These are phyloP conservation scores for Apiospora marii DNA, from an alignment of 2,329 filamentous ascomycete species.

Conservation along the genomic window DNA sequence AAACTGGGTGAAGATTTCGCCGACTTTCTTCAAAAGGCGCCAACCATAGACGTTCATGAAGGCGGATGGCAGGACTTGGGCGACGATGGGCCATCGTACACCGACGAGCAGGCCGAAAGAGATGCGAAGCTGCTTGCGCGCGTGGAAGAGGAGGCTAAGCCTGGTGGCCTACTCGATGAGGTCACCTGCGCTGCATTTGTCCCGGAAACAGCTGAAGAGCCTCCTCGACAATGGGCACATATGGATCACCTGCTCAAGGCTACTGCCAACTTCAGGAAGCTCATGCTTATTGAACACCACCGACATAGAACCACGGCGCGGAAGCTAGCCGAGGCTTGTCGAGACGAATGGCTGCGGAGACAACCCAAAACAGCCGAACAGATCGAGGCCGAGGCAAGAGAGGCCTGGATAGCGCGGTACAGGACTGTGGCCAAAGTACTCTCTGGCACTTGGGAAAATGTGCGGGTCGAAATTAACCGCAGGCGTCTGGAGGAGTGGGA, in stretches of 20 bases:
- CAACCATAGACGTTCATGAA: slow-evolving; percentile 61
- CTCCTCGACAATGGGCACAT: slow-evolving; percentile 83
- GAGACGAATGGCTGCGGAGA: slow-evolving; percentile 76
- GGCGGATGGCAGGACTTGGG: slow-evolving; percentile 61
- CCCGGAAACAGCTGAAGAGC: slow-evolving; percentile 76
- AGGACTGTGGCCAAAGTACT: slow-evolving; percentile 71
- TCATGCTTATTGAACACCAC: slow-evolving; percentile 81
- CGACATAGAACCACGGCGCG: slow-evolving; percentile 81
- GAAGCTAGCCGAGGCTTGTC: slow-evolving; percentile 78
- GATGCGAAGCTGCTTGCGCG: slow-evolving; percentile 76
- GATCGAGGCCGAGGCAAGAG: slow-evolving; percentile 78
- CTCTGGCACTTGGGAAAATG: slow-evolving; percentile 69
- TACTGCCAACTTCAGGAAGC: slow-evolving; percentile 78
- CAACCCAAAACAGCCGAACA: slow-evolving; percentile 83
- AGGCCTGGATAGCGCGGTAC: slow-evolving; percentile 72
- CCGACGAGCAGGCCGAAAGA: slow-evolving; percentile 66
- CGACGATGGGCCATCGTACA: slow-evolving; percentile 65
- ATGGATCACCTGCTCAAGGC: slow-evolving; percentile 85
- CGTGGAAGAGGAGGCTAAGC: slow-evolving; percentile 75
- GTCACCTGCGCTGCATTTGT: slow-evolving; percentile 76
- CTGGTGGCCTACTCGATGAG: slow-evolving; percentile 77
- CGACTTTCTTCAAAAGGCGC: slow-evolving; percentile 63
- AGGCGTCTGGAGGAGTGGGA: slow-evolving; percentile 69
- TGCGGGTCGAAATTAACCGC: slow-evolving; percentile 67
- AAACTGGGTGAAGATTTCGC: slow-evolving; percentile 63